Percentiles rank a stretch among this genome's conserved stretches.
Conservation (phyloP, 805 yeast species). For the Yamadazyma sp. region DNA sequence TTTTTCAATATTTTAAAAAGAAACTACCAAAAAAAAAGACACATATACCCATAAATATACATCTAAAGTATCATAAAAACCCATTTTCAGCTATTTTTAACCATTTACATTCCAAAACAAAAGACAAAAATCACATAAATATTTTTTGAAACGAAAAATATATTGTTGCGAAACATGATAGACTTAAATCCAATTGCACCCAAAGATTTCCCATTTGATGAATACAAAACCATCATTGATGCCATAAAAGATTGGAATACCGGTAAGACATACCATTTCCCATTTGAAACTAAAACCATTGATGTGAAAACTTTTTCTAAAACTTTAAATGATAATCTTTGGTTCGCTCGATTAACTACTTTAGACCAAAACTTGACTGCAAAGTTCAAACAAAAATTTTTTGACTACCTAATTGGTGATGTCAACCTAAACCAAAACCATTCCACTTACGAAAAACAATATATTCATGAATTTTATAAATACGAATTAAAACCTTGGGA, state of each 20-base stretch:
- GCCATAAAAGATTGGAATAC: slow-evolving; percentile 7
- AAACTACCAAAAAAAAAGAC: too few species aligned
- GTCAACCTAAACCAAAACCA: slow-evolving; percentile 17
- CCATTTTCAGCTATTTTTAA: too few species aligned
- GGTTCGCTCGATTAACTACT: slow-evolving; percentile 16
- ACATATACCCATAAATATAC: too few species aligned
- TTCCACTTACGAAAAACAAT: slow-evolving; percentile 33
- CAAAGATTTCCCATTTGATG: too few species aligned
- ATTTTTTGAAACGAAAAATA: too few species aligned
- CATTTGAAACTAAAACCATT: slow-evolving; percentile 1
- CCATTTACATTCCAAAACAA: too few species aligned
- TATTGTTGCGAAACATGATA: too few species aligned
- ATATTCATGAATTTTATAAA: slow-evolving; percentile 31
- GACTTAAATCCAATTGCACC: slow-evolving; percentile 5
- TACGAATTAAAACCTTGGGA: slow-evolving; percentile 19
- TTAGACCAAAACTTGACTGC: slow-evolving; percentile 7
- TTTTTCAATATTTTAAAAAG: too few species aligned
- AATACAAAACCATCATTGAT: too few species aligned
- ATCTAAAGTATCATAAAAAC: too few species aligned
- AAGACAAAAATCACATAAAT: too few species aligned
- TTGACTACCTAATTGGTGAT: slow-evolving; percentile 16
- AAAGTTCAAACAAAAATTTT: slow-evolving; percentile 8
- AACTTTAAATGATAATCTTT: slow-evolving; percentile 8
- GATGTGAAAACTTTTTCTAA: slow-evolving; percentile 3
- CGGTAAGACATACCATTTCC: slow-evolving; percentile 4